Percentiles rank a stretch among this genome's conserved stretches.
phyloP scores from a whole-genome alignment of 1,139 yeast genomes.

The Kluyveromyces sp. region DNA sequence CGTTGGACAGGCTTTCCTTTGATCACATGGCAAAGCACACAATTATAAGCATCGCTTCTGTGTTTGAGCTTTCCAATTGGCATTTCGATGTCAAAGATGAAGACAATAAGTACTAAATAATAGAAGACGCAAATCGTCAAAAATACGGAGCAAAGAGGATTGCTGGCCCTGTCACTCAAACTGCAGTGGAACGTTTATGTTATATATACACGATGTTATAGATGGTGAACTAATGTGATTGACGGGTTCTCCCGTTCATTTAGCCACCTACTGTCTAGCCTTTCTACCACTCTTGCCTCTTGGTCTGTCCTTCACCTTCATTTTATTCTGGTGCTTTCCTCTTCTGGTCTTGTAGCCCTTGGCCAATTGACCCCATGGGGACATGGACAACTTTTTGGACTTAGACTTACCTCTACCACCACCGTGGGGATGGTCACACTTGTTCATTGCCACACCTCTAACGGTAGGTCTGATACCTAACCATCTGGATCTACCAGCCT shows the following conservation, averaged over 20 bases:
- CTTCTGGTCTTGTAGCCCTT: slow-evolving; percentile 94
- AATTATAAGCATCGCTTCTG: slow-evolving; percentile 64
- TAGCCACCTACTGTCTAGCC: slow-evolving; percentile 8
- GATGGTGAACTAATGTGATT: not conserved
- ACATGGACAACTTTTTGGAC: slow-evolving; percentile 87
- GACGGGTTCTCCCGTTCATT: too few relatives aligned
- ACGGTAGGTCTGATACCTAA: slow-evolving; percentile 91
- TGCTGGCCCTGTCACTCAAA: not conserved
- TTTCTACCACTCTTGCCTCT: slow-evolving; percentile 38
- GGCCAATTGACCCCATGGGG: slow-evolving; percentile 92
- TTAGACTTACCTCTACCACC: slow-evolving; percentile 99
- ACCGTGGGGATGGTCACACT: slow-evolving; percentile 97
- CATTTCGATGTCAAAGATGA: slow-evolving; percentile 1
- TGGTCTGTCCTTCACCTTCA: slow-evolving; percentile 82
- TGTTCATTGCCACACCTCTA: slow-evolving; percentile 98
- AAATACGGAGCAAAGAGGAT: not conserved
- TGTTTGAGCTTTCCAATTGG: slow-evolving; percentile 53
- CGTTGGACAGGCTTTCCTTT: slow-evolving; percentile 70
- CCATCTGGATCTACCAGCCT: slow-evolving; percentile 94
- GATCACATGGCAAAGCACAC: slow-evolving; percentile 74
- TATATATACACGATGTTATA: not conserved
- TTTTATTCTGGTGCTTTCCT: slow-evolving; percentile 74
- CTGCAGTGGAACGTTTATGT: not conserved
- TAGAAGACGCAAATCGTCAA: too few relatives aligned
- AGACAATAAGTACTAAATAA: not conserved